A percentile compares a stretch with the other conserved stretches of the same genome.
Conservation (phyloP, 352 stramenopile species). For the Globisporangium cederbergense region DNA sequence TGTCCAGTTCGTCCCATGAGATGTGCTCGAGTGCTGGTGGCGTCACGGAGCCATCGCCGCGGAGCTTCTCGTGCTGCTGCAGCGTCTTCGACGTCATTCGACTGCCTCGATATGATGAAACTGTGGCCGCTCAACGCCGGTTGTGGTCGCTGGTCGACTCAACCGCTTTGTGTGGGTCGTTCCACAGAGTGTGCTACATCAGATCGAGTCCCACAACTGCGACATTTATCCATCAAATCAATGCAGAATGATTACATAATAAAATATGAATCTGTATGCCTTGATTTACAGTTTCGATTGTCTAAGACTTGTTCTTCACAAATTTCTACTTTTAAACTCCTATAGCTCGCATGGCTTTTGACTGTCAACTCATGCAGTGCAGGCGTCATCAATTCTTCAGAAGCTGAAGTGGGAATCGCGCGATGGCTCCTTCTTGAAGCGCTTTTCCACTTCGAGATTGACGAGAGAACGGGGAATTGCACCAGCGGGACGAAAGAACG, state of each 20-base stretch:
- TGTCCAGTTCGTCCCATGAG: slow-evolving; percentile 88
- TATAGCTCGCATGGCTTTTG: background rate
- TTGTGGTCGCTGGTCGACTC: background rate
- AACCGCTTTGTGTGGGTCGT: background rate
- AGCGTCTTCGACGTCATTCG: background rate
- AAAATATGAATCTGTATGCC: too few relatives aligned
- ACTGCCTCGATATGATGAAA: background rate
- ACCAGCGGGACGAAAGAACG: background rate
- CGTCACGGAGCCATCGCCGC: background rate
- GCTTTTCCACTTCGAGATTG: background rate
- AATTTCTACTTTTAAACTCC: too few relatives aligned
- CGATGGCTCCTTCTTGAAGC: slow-evolving; percentile 2
- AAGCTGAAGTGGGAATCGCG: slow-evolving; percentile 3
- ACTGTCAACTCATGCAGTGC: background rate
- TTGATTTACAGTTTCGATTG: too few relatives aligned
- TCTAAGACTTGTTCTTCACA: too few relatives aligned
- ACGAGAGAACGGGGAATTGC: background rate
- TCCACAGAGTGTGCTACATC: background rate
- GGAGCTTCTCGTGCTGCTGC: background rate
- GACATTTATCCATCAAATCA: background rate
- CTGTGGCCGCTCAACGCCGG: slow-evolving; percentile 2
- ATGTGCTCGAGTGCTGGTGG: slow-evolving; percentile 64
- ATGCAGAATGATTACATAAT: too few relatives aligned
- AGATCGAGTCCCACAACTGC: background rate
- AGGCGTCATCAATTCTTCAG: background rate